Conservation (phyloP, 441 rosid genomes). For the Sinapis alba region DNA sequence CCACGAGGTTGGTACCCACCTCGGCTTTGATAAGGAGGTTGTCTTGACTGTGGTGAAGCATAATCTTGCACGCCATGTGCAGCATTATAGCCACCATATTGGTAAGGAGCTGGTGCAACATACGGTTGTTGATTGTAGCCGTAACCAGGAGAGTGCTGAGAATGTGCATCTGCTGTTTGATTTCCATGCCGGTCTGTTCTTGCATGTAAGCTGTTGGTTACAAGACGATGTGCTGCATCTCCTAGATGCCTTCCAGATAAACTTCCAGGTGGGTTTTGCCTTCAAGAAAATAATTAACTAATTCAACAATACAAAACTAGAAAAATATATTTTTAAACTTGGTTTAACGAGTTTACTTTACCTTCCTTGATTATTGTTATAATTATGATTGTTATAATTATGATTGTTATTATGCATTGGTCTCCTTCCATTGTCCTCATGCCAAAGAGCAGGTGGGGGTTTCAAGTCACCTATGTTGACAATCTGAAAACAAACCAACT, state of each 20-base stretch:
- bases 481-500: constrained; percentile 45
- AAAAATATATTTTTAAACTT: neutral
- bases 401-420: constrained; percentile 51
- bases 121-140: constrained; percentile 33
- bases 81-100: constrained; percentile 25
- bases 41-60: constrained; percentile 24
- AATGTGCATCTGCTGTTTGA: constrained; percentile 22
- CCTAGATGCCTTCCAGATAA: constrained; percentile 78
- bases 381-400: neutral
- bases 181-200: constrained; percentile 40
- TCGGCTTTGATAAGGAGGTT: constrained; percentile 34
- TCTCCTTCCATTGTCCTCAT: constrained; percentile 77
- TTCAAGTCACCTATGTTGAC: constrained; percentile 71
- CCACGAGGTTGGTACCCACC: constrained; percentile 45
- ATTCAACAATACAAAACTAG: neutral
- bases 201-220: constrained; percentile 65
- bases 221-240: constrained; percentile 84
- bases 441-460: constrained; percentile 87
- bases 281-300: neutral
- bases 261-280: constrained; percentile 45
- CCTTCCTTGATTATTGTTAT: constrained; percentile 36
- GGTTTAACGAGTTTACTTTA: constrained; percentile 5
- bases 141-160: constrained; percentile 32
- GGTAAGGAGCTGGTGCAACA: constrained; percentile 36
- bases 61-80: constrained; percentile 32